Evolutionary conservation across 805 yeast species (phyloP).

Genomic region (Ogataea pilisensis): DNA sequence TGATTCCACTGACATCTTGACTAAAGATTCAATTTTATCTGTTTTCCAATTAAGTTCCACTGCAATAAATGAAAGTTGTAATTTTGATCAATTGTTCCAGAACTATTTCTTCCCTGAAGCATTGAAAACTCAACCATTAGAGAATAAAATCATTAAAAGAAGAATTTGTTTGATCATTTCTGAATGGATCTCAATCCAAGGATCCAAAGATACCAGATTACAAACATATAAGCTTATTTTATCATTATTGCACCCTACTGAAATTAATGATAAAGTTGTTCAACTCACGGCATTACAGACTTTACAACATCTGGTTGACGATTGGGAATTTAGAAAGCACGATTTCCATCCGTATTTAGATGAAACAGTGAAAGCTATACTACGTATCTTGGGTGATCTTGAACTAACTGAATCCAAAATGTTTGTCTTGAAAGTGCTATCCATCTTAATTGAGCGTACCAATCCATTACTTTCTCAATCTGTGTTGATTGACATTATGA

Average conservation of each 20-base stretch:
- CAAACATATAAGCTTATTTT: conserved; percentile 56
- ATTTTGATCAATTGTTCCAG: conserved; percentile 60
- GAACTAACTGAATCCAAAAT: conserved; percentile 70
- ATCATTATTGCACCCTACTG: conserved; percentile 37
- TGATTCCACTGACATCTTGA: conserved; percentile 42
- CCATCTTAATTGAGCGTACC: conserved; percentile 59
- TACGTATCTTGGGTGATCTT: conserved; percentile 47
- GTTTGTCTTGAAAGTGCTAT: conserved; percentile 64
- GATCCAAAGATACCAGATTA: conserved; percentile 54
- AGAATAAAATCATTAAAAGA: conserved; percentile 64
- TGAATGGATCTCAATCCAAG: conserved; percentile 75
- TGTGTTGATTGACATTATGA: conserved; percentile 47
- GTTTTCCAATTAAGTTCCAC: conserved; percentile 77
- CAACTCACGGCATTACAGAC: conserved; percentile 69
- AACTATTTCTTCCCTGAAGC: conserved; percentile 69
- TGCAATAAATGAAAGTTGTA: conserved; percentile 59
- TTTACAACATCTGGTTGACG: conserved; percentile 66
- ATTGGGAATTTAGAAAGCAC: conserved; percentile 76
- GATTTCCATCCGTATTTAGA: conserved; percentile 65
- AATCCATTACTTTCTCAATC: conserved; percentile 56
- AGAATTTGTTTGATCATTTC: conserved; percentile 71
- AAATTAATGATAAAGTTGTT: conserved; percentile 72
- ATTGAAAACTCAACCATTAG: conserved; percentile 39
- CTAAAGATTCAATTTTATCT: conserved; percentile 75
- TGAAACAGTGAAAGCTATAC: conserved; percentile 43